A percentile compares a stretch with the other conserved stretches of the same genome.
These are phyloP conservation scores for Ophiosphaerella herpotricha DNA, from an alignment of 2,329 filamentous ascomycete genomes.

Conservation along the genomic window DNA sequence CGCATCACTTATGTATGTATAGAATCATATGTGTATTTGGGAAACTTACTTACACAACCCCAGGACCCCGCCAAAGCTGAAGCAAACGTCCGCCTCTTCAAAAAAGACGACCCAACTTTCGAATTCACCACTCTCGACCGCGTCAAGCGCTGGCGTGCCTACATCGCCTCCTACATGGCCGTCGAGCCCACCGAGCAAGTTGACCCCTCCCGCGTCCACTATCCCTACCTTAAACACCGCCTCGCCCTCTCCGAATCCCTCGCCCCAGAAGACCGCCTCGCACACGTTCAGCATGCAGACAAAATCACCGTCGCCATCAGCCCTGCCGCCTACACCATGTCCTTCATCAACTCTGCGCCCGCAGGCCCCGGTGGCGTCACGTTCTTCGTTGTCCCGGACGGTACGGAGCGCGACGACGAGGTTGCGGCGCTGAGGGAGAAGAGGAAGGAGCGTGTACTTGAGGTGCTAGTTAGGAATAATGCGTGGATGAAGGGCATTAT, in stretches of 20 bases:
- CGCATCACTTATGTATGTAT: constrained; percentile 84
- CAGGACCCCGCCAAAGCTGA: constrained; percentile 67
- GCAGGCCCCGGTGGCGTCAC: constrained; percentile 42
- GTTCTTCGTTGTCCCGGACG: constrained; percentile 47
- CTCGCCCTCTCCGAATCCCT: constrained; percentile 42
- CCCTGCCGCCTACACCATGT: constrained; percentile 49
- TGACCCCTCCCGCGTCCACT: constrained; percentile 35
- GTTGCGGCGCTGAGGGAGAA: constrained; percentile 20
- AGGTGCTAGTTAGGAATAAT: constrained; percentile 52
- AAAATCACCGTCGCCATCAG: constrained; percentile 52
- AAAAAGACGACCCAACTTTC: constrained; percentile 79
- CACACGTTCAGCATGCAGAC: constrained; percentile 44
- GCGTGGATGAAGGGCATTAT: constrained; percentile 53
- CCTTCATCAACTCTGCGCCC: constrained; percentile 49
- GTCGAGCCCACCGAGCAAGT: constrained; percentile 74
- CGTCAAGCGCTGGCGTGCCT: constrained; percentile 83
- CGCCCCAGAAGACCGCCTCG: constrained; percentile 36
- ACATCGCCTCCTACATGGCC: constrained; percentile 88
- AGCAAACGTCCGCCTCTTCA: constrained; percentile 79
- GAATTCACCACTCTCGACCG: constrained; percentile 71
- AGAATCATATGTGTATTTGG: neutral
- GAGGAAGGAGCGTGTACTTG: constrained; percentile 41
- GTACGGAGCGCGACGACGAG: constrained; percentile 35
- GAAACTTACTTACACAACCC: constrained; percentile 29
- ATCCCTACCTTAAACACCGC: constrained; percentile 51